Percentiles rank a stretch among this genome's conserved stretches.
Evolutionary conservation across 768 basidiomycete genomes (phyloP).

Genomic region (Boletus patriciae): DNA sequence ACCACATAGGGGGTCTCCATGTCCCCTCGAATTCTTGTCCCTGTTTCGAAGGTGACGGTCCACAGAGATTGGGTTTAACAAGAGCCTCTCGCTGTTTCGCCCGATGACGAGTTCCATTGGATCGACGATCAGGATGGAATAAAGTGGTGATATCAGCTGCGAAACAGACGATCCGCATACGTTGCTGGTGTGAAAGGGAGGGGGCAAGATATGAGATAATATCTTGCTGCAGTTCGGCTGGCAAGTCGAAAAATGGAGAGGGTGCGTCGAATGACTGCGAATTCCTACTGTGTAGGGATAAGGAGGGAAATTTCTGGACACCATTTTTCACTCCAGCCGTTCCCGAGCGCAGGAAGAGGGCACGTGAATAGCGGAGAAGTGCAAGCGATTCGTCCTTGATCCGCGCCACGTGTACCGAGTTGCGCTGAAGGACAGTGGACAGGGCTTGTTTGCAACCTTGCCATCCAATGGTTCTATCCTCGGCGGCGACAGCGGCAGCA

Average conservation of each 20-base stretch:
- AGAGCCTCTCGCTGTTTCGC: slow-evolving; percentile 2
- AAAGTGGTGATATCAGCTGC: slow-evolving; percentile 50
- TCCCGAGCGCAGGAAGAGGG: slow-evolving; percentile 45
- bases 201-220: slow-evolving; percentile 61
- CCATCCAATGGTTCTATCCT: slow-evolving; percentile 25
- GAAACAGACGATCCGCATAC: slow-evolving; percentile 51
- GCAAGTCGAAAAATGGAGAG: slow-evolving; percentile 44
- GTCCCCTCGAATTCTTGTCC: slow-evolving; percentile 30
- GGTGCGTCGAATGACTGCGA: slow-evolving; percentile 5
- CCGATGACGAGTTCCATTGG: slow-evolving; percentile 10
- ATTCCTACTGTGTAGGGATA: slow-evolving; percentile 5
- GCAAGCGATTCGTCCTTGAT: slow-evolving; percentile 48
- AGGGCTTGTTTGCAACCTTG: slow-evolving; percentile 38
- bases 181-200: slow-evolving; percentile 53
- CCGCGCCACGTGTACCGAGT: slow-evolving; percentile 39
- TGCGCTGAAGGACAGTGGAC: slow-evolving; percentile 41
- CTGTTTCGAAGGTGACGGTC: slow-evolving; percentile 8
- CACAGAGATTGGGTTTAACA: slow-evolving; percentile 6
- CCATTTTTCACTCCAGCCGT: background rate
- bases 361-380: slow-evolving; percentile 51
- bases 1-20: slow-evolving; percentile 37
- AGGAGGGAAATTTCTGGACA: background rate
- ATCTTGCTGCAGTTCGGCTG: slow-evolving; percentile 56
- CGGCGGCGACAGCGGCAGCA: slow-evolving; percentile 25
- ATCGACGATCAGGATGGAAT: slow-evolving; percentile 33